A percentile compares a stretch with the other conserved stretches of the same genome.
phyloP scores from a whole-genome alignment of 352 stramenopile species.

The Pythium brassicae region DNA sequence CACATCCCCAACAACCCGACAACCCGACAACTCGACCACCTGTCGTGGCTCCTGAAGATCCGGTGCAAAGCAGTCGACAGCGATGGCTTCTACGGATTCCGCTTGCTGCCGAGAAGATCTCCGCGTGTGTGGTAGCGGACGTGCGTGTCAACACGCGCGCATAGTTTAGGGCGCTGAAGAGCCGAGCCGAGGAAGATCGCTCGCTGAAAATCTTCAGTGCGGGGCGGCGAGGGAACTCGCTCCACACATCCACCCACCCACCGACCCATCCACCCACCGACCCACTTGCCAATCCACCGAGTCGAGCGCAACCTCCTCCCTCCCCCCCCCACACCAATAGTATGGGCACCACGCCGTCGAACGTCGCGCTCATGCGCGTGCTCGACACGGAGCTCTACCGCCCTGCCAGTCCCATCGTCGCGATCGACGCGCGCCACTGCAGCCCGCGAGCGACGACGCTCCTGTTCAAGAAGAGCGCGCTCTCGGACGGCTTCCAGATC shows the following conservation, averaged over 20 bases:
- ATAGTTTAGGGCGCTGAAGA: not conserved
- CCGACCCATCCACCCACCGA: not conserved
- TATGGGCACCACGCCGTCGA: slow-evolving; percentile 2
- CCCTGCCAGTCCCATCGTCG: not conserved
- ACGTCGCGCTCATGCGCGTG: not conserved
- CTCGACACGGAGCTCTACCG: slow-evolving; percentile 3
- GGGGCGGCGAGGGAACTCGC: not conserved
- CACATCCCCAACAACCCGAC: not conserved
- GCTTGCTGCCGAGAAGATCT: not conserved
- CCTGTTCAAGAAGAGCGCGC: not conserved
- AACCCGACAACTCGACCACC: not conserved
- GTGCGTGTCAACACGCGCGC: not conserved
- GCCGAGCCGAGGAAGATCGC: not conserved
- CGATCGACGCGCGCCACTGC: slow-evolving; percentile 2
- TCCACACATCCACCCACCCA: not conserved
- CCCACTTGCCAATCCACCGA: not conserved
- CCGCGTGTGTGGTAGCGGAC: not conserved
- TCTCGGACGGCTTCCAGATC: not conserved
- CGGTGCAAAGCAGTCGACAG: not conserved
- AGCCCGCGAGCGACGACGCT: not conserved
- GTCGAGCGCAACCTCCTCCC: not conserved
- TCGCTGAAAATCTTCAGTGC: not conserved
- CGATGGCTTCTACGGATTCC: slow-evolving; percentile 1
- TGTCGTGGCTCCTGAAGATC: not conserved
- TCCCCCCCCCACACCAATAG: no score